Conservation (phyloP, 1,139 yeast species). For the Lodderomyces metapsilosis region DNA sequence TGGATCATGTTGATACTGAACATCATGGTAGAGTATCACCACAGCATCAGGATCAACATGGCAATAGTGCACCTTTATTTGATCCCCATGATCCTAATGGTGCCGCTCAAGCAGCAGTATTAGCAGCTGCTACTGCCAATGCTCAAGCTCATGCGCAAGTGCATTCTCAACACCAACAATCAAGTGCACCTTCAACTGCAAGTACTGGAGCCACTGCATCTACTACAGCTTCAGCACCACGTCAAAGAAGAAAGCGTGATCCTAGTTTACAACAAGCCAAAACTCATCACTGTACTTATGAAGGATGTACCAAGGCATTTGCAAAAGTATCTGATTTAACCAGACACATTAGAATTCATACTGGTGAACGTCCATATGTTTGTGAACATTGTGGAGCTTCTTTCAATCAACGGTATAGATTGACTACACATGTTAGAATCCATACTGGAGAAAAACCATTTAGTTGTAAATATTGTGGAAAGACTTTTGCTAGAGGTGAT, state of each 20-base stretch:
- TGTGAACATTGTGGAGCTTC: slow-evolving; percentile 23
- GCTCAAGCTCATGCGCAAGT: slow-evolving; percentile 2
- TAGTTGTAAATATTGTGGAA: slow-evolving; percentile 23
- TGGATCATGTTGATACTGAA: slow-evolving; percentile 12
- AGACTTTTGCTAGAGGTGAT: slow-evolving; percentile 28
- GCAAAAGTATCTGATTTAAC: slow-evolving; percentile 24
- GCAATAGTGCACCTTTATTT: background rate
- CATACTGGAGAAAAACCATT: slow-evolving; percentile 32
- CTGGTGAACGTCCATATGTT: slow-evolving; percentile 27
- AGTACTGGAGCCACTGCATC: slow-evolving; percentile 2
- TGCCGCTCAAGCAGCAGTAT: slow-evolving; percentile 1
- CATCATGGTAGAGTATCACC: slow-evolving; percentile 7
- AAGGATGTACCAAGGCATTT: slow-evolving; percentile 20
- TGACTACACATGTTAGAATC: slow-evolving; percentile 25
- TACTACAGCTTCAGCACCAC: background rate
- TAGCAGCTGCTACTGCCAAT: slow-evolving; percentile 2
- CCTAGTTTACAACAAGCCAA: slow-evolving; percentile 14
- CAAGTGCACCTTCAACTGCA: background rate
- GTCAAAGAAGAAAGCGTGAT: slow-evolving; percentile 1
- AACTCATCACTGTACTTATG: slow-evolving; percentile 18
- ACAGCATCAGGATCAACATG: background rate
- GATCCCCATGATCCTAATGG: background rate
- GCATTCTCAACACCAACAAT: background rate
- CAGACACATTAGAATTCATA: slow-evolving; percentile 24
- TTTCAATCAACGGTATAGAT: slow-evolving; percentile 25